Base-by-base conservation (phyloP, 495 filamentous ascomycete species). In the Penicillium chermesinum region DNA sequence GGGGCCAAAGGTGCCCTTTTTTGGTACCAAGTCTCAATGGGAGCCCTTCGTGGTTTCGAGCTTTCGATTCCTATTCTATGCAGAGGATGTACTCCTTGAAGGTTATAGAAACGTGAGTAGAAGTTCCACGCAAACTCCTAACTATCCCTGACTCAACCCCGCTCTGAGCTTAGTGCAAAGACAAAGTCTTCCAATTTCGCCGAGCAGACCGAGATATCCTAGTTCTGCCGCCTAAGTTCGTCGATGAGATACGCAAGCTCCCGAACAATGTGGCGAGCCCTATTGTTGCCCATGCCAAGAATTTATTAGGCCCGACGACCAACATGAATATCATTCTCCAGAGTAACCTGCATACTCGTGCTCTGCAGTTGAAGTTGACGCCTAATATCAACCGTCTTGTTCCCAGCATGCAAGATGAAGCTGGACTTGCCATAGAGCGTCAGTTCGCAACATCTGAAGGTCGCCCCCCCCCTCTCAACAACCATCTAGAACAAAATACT, bases 261-360 rank as follows among this genome's bases (percentile, higher is more conserved):
- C 39, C 39, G 1, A 41, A 41, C 10, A 19, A 25, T 22, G 39
- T 41, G 1, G 39, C 39, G 1, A 41, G 39, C 39, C 39, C 39
- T 2, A 41, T 21, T 0, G 39, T 41, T 0, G 39, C 39, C n/a
- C 39, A 41, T 41, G 39, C 22, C 6, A 19, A 41, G 7, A 41
- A 41, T n/a, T 14, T 41, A n/a, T 22, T 41, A n/a, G 39, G 39
- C 0, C 22, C 39, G 8, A 22, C 39, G 5, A 41, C 39, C 18
- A 41, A 41, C 6, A 41, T 41, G 39, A 19, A 41, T 14, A 41
- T 41, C 14, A 41, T 41, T 25, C 19, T 41, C 1, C 39, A 21
- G 1, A 41, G 10, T 6, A 41, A 41, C 14, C 10, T 41, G 7
- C 39, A 41, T n/a, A 22, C 22, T 15, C 39, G 39, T 6, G 22